These are phyloP conservation scores for Penicillium sp. DNA, from an alignment of 2,329 filamentous ascomycete species.

Conservation along the genomic window DNA sequence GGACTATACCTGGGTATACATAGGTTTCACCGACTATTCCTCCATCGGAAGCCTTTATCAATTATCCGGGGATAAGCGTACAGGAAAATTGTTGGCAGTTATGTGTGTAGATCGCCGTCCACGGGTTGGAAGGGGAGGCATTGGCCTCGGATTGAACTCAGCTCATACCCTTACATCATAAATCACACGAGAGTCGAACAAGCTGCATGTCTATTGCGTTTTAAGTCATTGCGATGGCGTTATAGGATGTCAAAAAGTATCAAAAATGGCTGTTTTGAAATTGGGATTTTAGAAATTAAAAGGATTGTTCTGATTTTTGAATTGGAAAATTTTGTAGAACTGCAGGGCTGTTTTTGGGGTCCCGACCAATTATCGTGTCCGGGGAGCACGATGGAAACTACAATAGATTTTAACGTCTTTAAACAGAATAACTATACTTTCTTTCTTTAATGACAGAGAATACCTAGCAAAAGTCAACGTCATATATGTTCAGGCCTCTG, in stretches of 20 bases:
- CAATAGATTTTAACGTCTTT: neutral
- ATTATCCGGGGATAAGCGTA: slow-evolving; percentile 4
- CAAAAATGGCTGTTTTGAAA: neutral
- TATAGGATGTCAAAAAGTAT: neutral
- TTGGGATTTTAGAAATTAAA: neutral
- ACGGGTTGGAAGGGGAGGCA: neutral
- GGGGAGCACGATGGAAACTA: neutral
- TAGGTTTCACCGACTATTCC: slow-evolving; percentile 6
- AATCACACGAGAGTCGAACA: slow-evolving; percentile 2
- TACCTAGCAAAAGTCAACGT: neutral
- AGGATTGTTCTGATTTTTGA: neutral
- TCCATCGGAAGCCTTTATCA: neutral
- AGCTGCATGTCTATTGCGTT: neutral
- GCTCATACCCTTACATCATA: slow-evolving; percentile 1
- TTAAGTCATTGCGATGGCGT: neutral
- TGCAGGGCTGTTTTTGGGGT: neutral
- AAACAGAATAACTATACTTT: neutral
- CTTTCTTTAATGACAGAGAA: neutral
- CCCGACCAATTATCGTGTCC: neutral
- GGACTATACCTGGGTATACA: neutral
- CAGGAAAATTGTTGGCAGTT: neutral
- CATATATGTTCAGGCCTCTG: neutral
- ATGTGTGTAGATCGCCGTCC: neutral
- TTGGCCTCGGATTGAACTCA: neutral
- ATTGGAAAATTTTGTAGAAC: neutral